Base-by-base conservation (phyloP, 768 basidiomycete genomes). In the Pisolithus orientalis region DNA sequence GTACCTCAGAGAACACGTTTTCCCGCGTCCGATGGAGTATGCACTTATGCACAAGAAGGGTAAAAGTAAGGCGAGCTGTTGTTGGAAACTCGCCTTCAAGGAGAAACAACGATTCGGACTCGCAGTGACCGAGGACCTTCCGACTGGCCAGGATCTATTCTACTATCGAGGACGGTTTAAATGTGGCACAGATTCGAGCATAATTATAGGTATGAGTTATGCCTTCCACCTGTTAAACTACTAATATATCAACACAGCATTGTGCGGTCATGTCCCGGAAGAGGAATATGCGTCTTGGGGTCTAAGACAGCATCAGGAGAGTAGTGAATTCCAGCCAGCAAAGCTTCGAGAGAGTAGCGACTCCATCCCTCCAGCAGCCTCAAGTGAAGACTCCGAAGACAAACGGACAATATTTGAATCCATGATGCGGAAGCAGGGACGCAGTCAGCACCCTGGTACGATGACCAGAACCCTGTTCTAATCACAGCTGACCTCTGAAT, bases 191-290 rank as follows among this genome's bases (percentile, higher is more conserved):
- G 28, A 31, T 13, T 28, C 27, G 6, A 32, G 27, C 11, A 24
- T 53, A 9, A 53, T 53, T n/a, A 49, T 53, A 31, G 52, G 47
- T 43, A 40, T 31, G 17, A 11, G 25, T 24, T 25, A 39, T 21
- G 13, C 17, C 21, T 6, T 37, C 21, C 24, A 21, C 24, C 51
- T 21, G 21, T 31, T 39, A 14, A 52, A 44, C 27, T 42, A 42
- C 40, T 42, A n/a, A 38, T 46, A 52, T 17, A 11, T 13, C 24
- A 28, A 10, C 38, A 16, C 29, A 52, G 51, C 51, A 46, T 21
- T 52, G 13, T 6, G 5, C 14, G 9, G 11, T 27, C 13, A 32
- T 14, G 39, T 52, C 47, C 31, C 51, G 17, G 24, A 38, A 10
- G 13, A 34, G 14, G 17, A 47, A 11, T 52, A 52, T 28, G 25